These are phyloP conservation scores for Phanerochaete carnosa DNA, from an alignment of 768 basidiomycete species.

Conservation along the genomic window DNA sequence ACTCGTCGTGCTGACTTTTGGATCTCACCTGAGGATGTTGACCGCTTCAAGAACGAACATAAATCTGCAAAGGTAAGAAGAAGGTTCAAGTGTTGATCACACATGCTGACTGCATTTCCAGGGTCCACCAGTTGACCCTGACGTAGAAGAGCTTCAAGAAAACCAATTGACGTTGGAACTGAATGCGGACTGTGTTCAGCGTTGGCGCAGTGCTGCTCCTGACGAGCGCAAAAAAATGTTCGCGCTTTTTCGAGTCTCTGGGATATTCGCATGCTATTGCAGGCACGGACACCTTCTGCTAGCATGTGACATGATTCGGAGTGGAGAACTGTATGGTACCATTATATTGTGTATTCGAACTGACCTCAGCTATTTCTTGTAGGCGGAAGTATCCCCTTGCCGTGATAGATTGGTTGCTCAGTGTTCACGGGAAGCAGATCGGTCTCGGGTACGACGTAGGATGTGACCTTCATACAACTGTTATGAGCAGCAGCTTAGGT, in stretches of 20 bases:
- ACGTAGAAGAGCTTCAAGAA: background rate
- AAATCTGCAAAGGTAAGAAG: conserved; percentile 1
- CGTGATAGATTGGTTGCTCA: conserved; percentile 14
- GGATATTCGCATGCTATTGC: conserved; percentile 20
- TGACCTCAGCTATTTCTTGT: background rate
- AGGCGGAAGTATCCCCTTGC: conserved; percentile 23
- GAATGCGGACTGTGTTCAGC: conserved; percentile 11
- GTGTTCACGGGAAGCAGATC: conserved; percentile 16
- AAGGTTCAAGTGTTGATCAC: background rate
- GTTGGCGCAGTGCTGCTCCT: conserved; percentile 15
- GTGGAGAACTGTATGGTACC: conserved; percentile 23
- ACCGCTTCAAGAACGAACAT: conserved; percentile 21
- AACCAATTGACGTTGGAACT: background rate
- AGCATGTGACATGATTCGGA: conserved; percentile 23
- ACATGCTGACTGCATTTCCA: background rate
- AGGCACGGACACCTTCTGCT: conserved; percentile 19
- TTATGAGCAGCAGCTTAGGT: conserved; percentile 16
- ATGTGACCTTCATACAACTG: conserved; percentile 20
- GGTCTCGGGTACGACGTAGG: conserved; percentile 25
- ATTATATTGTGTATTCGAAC: background rate
- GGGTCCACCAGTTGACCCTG: background rate
- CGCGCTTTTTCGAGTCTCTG: conserved; percentile 17
- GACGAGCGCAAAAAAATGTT: conserved; percentile 21
- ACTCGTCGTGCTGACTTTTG: conserved; percentile 3
- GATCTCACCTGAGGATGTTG: conserved; percentile 11